A percentile compares a stretch with the other conserved stretches of the same genome.
Conservation (phyloP, 345 rosid species). For the Moricandia arvensis region DNA sequence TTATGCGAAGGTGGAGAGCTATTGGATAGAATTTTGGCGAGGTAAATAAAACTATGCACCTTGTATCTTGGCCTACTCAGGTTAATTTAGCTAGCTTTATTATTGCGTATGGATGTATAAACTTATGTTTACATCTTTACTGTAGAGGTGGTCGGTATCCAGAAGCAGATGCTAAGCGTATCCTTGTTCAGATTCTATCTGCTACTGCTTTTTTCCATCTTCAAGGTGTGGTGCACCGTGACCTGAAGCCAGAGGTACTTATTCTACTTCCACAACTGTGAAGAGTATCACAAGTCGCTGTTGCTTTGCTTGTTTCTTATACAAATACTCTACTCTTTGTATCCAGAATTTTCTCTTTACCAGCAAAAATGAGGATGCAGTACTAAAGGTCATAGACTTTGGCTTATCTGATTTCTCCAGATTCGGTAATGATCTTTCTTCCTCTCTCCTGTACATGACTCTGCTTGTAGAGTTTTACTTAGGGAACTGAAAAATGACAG, state of each 20-base stretch:
- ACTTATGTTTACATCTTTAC: background rate
- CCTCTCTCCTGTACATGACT: background rate
- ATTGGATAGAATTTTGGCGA: constrained; percentile 83
- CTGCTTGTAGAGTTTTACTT: background rate
- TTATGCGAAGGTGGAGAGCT: constrained; percentile 97
- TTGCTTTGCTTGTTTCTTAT: background rate
- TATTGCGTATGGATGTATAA: background rate
- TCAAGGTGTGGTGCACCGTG: constrained; percentile 2
- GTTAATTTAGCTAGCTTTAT: background rate
- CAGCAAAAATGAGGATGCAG: constrained; percentile 70
- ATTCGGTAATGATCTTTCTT: constrained; percentile 53
- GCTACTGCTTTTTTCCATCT: background rate
- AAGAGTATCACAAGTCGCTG: constrained; percentile 9
- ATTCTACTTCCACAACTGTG: background rate
- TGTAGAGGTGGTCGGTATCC: constrained; percentile 91
- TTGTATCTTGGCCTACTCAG: background rate
- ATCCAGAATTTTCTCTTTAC: constrained; percentile 90
- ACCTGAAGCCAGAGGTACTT: constrained; percentile 1
- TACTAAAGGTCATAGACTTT: constrained; percentile 89
- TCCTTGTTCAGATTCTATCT: background rate
- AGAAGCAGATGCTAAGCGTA: constrained; percentile 36
- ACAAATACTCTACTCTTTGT: background rate
- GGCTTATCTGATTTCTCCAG: constrained; percentile 80
- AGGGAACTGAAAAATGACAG: background rate
- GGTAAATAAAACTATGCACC: constrained; percentile 44